Conservation (phyloP, 495 filamentous ascomycete species). For the Lophium mytilinum region DNA sequence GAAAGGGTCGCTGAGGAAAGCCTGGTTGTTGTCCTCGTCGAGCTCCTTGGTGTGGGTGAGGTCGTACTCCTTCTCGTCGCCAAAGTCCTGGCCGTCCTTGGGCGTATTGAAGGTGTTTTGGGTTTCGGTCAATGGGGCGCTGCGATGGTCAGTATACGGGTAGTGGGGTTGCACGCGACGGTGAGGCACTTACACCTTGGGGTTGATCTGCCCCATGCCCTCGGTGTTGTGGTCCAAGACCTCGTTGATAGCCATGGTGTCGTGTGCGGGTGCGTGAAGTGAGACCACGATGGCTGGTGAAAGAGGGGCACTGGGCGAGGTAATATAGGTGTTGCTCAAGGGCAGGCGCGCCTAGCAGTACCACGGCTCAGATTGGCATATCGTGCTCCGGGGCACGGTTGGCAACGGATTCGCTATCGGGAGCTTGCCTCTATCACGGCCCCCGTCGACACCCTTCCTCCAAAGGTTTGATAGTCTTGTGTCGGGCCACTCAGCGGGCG, state of each 20-base stretch:
- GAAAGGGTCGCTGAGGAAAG: constrained; percentile 26
- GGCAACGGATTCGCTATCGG: neutral
- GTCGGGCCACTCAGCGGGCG: neutral
- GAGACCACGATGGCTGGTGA: neutral
- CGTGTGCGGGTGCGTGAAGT: neutral
- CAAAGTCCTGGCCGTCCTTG: neutral
- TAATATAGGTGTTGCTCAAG: neutral
- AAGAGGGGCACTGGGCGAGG: neutral
- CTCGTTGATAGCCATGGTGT: constrained; percentile 15
- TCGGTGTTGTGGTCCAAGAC: constrained; percentile 13
- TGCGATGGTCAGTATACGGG: constrained; percentile 1
- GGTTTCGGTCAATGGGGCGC: constrained; percentile 12
- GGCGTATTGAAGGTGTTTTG: constrained; percentile 17
- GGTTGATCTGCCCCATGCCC: constrained; percentile 16
- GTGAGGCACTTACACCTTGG: constrained; percentile 15
- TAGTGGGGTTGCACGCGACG: neutral
- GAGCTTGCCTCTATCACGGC: neutral
- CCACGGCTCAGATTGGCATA: neutral
- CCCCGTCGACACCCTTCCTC: neutral
- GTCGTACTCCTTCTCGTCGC: constrained; percentile 10
- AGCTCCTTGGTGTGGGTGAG: constrained; percentile 8
- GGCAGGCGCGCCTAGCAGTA: neutral
- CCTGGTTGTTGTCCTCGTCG: constrained; percentile 10
- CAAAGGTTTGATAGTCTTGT: neutral
- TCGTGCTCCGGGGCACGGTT: neutral